phyloP scores from a whole-genome alignment of 305 asterid genomes.

The Ilex paraguariensis region DNA sequence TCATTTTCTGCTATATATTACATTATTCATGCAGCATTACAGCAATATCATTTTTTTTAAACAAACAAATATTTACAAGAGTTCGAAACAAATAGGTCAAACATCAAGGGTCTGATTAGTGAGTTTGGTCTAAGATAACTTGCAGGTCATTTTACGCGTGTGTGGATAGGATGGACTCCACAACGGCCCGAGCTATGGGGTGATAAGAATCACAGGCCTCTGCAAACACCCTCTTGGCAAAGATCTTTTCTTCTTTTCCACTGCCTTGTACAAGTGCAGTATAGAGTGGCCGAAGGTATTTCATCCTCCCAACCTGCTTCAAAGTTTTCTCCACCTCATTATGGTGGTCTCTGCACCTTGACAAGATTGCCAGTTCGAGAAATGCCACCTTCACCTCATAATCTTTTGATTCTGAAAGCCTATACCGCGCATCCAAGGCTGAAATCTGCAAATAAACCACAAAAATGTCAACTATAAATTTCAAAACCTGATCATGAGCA shows the following conservation, averaged over 20 bases:
- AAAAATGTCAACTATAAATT: too few relatives aligned
- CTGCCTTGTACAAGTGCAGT: conserved; percentile 61
- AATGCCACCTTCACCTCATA: conserved; percentile 10
- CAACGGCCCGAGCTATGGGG: conserved; percentile 51
- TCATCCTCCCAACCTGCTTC: conserved; percentile 89
- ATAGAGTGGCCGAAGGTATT: conserved; percentile 76
- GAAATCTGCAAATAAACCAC: conserved; percentile 36
- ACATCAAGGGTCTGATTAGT: too few relatives aligned
- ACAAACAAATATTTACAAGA: too few relatives aligned
- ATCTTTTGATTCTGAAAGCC: conserved; percentile 13
- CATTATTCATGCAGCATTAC: too few relatives aligned
- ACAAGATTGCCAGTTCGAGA: conserved; percentile 11
- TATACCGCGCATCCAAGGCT: conserved; percentile 41
- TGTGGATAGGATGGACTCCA: conserved; percentile 66
- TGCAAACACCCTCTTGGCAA: conserved; percentile 77
- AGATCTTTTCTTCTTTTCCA: conserved; percentile 63
- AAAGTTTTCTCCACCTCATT: conserved; percentile 81
- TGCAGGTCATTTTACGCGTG: conserved; percentile 6
- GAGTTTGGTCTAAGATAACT: too few relatives aligned
- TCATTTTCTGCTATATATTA: too few relatives aligned
- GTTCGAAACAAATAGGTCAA: too few relatives aligned
- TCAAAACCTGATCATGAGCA: too few relatives aligned
- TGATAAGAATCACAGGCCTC: conserved; percentile 44
- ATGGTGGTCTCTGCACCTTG: conserved; percentile 48
- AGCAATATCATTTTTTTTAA: too few relatives aligned